Evolutionary conservation across 352 stramenopile species (phyloP).

Genomic region (Phytopythium boreale): DNA sequence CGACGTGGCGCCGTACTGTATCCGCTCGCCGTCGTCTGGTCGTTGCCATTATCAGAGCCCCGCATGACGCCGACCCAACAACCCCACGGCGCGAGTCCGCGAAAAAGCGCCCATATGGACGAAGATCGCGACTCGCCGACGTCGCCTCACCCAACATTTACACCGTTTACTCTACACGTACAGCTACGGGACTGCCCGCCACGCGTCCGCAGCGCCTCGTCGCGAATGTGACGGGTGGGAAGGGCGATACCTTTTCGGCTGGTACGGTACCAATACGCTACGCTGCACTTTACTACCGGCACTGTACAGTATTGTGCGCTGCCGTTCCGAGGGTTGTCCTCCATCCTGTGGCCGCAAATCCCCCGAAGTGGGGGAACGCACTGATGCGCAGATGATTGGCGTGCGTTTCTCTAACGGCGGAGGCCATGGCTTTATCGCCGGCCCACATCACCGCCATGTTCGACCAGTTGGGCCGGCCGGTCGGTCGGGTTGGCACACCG

Average conservation of each 20-base stretch:
- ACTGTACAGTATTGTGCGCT: too few relatives aligned
- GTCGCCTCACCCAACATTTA: background rate
- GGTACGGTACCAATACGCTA: too few relatives aligned
- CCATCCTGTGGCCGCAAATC: background rate
- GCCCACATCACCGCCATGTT: background rate
- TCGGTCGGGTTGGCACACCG: background rate
- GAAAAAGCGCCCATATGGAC: background rate
- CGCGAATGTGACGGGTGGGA: background rate
- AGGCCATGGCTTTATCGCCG: background rate
- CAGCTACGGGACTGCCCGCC: too few relatives aligned
- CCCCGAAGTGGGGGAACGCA: background rate
- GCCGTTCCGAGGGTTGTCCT: constrained; percentile 4
- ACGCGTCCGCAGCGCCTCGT: background rate
- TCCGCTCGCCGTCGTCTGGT: background rate
- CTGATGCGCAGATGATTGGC: background rate
- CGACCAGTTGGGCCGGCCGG: background rate
- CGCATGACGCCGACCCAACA: background rate
- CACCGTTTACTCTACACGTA: too few relatives aligned
- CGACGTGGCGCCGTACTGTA: background rate
- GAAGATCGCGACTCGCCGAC: background rate
- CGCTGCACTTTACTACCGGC: too few relatives aligned
- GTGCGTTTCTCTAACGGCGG: constrained; percentile 3
- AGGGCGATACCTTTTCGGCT: too few relatives aligned
- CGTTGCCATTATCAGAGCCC: background rate
- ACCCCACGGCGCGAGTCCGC: background rate